Base-by-base conservation (phyloP, 352 stramenopile genomes). In the Globisporangium canariense region DNA sequence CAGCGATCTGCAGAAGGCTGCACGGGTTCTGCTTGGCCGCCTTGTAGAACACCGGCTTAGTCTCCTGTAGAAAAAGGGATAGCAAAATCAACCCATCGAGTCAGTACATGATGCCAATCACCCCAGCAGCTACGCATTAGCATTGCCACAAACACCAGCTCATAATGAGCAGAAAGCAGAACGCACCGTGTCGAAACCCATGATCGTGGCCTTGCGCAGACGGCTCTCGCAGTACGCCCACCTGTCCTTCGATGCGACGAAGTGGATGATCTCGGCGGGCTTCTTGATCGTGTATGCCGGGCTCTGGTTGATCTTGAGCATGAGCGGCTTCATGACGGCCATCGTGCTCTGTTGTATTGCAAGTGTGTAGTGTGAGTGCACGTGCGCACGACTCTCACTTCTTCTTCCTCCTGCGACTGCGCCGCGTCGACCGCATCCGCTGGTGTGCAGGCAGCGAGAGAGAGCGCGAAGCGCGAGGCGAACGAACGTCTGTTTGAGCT, bases 151-250 rank as follows among this genome's bases (percentile, higher is more conserved):
- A 28, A 30, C 3, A 34, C 3, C 13, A 60, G n/a, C 18, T 7
- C 4, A 43, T 10, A 18, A 28, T n/a, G 41, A 47, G 41, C 41
- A 20, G 14, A 47, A 22, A 22, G 41, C 32, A 3, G 20, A 18
- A 76, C 77, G 56, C 62, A 92, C 83, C 74, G 84, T 90, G 62
- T 91, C 81, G 38, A 93, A 78, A 36, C 82, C 84, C 57, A 93
- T 71, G 58, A 91, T 36, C 7, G 67, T 72, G 28, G 81, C 84
- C 14, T 69, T 68, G 40, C 70, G 74, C 53, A 91, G 59, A 2
- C 79, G 74, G 30, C 50, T 58, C 34, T 75, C 73, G 66, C 81
- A 93, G 55, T 85, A 78, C 10, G 32, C 38, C 79, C 78, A 89
- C 11, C 84, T 70, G 32, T 73, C 72, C 32, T 67, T 67, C 4